A percentile compares a stretch with the other conserved stretches of the same genome.
phyloP scores from a whole-genome alignment of 768 basidiomycete genomes.

The Tulasnella calospora region DNA sequence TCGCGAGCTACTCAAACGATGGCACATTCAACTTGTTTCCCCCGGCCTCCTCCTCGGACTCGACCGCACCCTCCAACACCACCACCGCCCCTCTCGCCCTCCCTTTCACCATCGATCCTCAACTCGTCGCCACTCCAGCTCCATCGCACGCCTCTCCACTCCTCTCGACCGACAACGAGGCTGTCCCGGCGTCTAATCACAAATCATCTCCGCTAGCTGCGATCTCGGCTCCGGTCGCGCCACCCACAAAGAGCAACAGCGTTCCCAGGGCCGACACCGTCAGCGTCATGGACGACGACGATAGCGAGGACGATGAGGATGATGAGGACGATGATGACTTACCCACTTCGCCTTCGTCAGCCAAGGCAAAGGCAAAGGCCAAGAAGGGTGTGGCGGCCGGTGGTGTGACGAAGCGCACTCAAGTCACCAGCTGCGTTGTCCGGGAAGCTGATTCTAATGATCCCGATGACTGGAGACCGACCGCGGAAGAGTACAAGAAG shows the following conservation, averaged over 20 bases:
- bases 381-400: constrained; percentile 67
- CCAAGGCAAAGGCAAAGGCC: constrained; percentile 11
- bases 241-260: constrained; percentile 10
- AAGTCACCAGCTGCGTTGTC: constrained; percentile 36
- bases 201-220: not conserved
- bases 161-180: constrained; percentile 39
- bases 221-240: not conserved
- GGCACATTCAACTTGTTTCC: constrained; percentile 16
- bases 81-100: not conserved
- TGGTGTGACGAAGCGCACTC: constrained; percentile 60
- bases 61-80: not conserved
- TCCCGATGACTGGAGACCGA: constrained; percentile 74
- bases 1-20: constrained; percentile 3
- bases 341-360: not conserved
- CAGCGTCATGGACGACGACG: constrained; percentile 33
- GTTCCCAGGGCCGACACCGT: constrained; percentile 8
- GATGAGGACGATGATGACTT: constrained; percentile 20
- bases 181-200: not conserved
- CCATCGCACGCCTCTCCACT: constrained; percentile 9
- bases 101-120: constrained; percentile 60
- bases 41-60: constrained; percentile 17
- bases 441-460: constrained; percentile 49
- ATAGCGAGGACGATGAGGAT: constrained; percentile 36
- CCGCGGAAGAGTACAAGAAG: constrained; percentile 90
- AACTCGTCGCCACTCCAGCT: constrained; percentile 62